phyloP scores from a whole-genome alignment of 2,329 filamentous ascomycete species.

The Colletotrichum sp. region DNA sequence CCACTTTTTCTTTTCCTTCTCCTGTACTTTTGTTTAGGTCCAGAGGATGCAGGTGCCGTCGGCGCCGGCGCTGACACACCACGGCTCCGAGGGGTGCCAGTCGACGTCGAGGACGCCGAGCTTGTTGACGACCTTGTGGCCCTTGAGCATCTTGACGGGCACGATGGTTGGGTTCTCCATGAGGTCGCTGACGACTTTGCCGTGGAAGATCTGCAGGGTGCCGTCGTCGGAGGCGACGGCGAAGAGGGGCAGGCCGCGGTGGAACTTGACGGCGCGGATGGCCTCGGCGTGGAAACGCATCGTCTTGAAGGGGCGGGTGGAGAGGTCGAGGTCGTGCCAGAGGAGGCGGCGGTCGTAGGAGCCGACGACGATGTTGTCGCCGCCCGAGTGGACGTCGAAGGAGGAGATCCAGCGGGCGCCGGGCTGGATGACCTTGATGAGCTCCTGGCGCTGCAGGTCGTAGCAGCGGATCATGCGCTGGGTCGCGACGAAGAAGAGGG shows the following conservation, averaged over 20 bases:
- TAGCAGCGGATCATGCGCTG: slow-evolving; percentile 93
- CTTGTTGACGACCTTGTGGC: slow-evolving; percentile 85
- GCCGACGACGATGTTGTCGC: slow-evolving; percentile 92
- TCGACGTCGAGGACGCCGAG: slow-evolving; percentile 92
- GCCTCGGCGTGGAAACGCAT: slow-evolving; percentile 93
- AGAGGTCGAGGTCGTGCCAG: slow-evolving; percentile 97
- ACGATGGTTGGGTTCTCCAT: slow-evolving; percentile 98
- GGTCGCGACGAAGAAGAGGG: slow-evolving; percentile 95
- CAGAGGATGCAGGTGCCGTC: slow-evolving; percentile 93
- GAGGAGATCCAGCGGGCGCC: slow-evolving; percentile 93
- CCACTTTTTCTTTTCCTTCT: background rate
- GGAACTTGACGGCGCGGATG: slow-evolving; percentile 87
- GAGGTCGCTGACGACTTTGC: slow-evolving; percentile 90
- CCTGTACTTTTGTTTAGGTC: slow-evolving; percentile 56
- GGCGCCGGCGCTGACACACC: slow-evolving; percentile 92
- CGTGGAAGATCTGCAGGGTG: slow-evolving; percentile 94
- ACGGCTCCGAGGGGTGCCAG: slow-evolving; percentile 94
- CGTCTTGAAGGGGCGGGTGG: slow-evolving; percentile 90
- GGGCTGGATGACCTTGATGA: slow-evolving; percentile 91
- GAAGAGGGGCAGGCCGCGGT: slow-evolving; percentile 83
- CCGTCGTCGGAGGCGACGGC: slow-evolving; percentile 96
- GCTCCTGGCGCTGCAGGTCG: slow-evolving; percentile 87
- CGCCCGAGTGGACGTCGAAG: slow-evolving; percentile 90
- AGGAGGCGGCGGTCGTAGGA: slow-evolving; percentile 93
- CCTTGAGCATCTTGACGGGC: slow-evolving; percentile 90